phyloP scores from a whole-genome alignment of 169 alveolate species.

The Cryptosporidium felis region DNA sequence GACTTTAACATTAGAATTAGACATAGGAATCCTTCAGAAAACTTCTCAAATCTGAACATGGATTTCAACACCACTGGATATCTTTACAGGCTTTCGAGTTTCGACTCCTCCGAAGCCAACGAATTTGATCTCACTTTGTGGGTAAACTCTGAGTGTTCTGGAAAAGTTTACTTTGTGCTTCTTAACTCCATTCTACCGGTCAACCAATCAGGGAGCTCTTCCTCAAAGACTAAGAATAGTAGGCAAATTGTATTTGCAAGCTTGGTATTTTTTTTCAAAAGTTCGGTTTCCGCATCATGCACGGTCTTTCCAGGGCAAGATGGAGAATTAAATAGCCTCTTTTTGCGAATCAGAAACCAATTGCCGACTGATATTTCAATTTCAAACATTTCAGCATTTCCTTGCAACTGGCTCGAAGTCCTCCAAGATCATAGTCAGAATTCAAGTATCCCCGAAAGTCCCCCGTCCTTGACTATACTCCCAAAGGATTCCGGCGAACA shows the following conservation, averaged over 20 bases:
- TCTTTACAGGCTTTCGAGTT: not conserved
- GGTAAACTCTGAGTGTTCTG: conserved; percentile 60
- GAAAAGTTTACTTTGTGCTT: conserved; percentile 18
- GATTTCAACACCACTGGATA: not conserved
- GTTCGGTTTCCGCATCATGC: conserved; percentile 17
- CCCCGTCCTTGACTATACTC: not conserved
- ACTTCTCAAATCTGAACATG: not conserved
- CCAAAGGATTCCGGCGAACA: not conserved
- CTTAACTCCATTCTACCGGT: not conserved
- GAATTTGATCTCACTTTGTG: conserved; percentile 28
- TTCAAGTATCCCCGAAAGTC: not conserved
- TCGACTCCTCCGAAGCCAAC: not conserved
- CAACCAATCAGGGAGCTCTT: not conserved
- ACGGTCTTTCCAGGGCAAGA: conserved; percentile 30
- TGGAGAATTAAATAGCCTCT: not conserved
- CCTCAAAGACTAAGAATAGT: not conserved
- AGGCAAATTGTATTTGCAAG: conserved; percentile 35
- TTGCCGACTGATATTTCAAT: not conserved
- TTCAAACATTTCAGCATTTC: conserved; percentile 18
- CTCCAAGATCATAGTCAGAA: not conserved
- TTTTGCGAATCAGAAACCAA: conserved; percentile 15
- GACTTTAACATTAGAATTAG: not conserved
- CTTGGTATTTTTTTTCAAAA: not conserved
- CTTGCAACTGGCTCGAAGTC: conserved; percentile 59
- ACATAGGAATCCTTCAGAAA: not conserved